Evolutionary conservation across 495 filamentous ascomycete species (phyloP).

Genomic region (Glarea lozoyensis): DNA sequence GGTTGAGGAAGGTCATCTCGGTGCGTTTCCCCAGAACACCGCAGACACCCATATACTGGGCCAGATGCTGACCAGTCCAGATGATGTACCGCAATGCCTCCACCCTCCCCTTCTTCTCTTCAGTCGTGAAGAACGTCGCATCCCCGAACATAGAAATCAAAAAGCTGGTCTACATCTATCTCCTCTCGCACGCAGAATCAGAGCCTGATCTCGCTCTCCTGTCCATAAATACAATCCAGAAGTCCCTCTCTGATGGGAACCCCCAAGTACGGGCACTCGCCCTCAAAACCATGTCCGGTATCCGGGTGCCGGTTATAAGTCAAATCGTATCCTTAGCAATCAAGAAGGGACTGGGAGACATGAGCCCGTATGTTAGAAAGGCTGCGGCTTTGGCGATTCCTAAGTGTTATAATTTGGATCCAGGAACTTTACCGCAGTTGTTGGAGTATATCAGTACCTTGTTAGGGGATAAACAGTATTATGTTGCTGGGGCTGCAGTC

Average conservation of each 20-base stretch:
- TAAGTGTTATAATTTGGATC: slow-evolving; percentile 93
- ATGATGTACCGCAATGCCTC: slow-evolving; percentile 87
- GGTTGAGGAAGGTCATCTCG: slow-evolving; percentile 79
- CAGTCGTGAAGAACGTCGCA: slow-evolving; percentile 93
- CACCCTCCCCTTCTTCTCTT: slow-evolving; percentile 81
- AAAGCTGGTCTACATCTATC: slow-evolving; percentile 96
- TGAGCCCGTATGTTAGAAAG: slow-evolving; percentile 89
- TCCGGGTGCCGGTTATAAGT: slow-evolving; percentile 93
- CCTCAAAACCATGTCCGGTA: slow-evolving; percentile 89
- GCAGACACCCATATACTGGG: not conserved
- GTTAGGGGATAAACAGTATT: slow-evolving; percentile 86
- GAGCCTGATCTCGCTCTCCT: slow-evolving; percentile 92
- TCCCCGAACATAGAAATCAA: slow-evolving; percentile 87
- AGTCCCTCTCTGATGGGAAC: slow-evolving; percentile 85
- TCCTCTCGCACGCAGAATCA: slow-evolving; percentile 88
- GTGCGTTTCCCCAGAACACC: slow-evolving; percentile 40
- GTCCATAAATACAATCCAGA: slow-evolving; percentile 97
- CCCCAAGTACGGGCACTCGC: slow-evolving; percentile 86
- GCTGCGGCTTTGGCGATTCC: slow-evolving; percentile 92
- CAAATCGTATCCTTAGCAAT: slow-evolving; percentile 97
- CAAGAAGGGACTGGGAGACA: slow-evolving; percentile 83
- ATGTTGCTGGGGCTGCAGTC: slow-evolving; percentile 87
- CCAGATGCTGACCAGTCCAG: slow-evolving; percentile 40
- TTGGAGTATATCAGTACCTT: slow-evolving; percentile 68
- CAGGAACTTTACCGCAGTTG: slow-evolving; percentile 73